Conservation (phyloP, 805 yeast genomes). For the Saccharomyces paradoxus region DNA sequence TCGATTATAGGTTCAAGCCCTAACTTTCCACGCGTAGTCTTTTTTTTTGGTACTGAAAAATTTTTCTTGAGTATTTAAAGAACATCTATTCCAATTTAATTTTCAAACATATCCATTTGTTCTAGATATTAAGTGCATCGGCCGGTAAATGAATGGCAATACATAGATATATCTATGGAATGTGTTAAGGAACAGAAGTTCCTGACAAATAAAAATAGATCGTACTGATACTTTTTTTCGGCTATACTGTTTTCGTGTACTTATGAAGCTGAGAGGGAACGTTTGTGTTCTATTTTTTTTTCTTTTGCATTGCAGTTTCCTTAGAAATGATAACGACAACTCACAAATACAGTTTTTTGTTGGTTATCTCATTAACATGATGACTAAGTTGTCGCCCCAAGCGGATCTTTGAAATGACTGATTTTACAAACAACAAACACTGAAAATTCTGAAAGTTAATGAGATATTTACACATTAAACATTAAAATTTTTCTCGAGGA, state of each 20-base stretch:
- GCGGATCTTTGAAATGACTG: conserved; percentile 31
- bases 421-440: conserved; percentile 29
- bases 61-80: neutral
- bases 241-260: neutral
- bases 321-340: neutral
- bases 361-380: conserved; percentile 13
- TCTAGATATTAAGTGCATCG: neutral
- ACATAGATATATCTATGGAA: neutral
- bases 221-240: neutral
- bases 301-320: neutral
- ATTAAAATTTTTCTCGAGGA: neutral
- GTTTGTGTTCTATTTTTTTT: neutral
- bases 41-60: neutral
- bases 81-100: neutral
- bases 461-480: neutral
- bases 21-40: neutral
- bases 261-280: neutral
- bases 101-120: no score
- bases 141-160: neutral
- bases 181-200: conserved; percentile 2
- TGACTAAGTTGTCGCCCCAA: conserved; percentile 37
- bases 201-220: neutral
- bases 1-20: neutral
- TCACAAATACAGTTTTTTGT: neutral
- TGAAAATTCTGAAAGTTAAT: conserved; percentile 30